Conservation (phyloP, 1,284 basidiomycete species). For the Rhodotorula sp. region DNA sequence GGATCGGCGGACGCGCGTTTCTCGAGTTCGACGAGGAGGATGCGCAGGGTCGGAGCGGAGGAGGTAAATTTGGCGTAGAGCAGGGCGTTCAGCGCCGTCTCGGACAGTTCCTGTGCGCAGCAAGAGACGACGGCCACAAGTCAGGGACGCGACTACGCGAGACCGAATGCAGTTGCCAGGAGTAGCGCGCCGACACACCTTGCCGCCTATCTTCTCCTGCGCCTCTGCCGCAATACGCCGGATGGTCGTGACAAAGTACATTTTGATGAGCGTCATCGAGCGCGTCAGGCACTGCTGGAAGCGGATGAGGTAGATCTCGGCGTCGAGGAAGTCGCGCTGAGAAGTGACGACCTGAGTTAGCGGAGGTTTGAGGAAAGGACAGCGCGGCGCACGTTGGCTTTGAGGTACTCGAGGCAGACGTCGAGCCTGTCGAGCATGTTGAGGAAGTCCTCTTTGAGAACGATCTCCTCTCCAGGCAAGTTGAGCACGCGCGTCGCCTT, state of each 20-base stretch:
- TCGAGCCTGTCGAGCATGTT: constrained; percentile 91
- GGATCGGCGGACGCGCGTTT: constrained; percentile 71
- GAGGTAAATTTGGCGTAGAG: constrained; percentile 81
- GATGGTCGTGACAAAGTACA: constrained; percentile 83
- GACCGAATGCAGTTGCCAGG: not conserved
- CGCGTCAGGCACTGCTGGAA: constrained; percentile 95
- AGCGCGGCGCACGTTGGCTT: constrained; percentile 65
- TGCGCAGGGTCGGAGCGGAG: constrained; percentile 62
- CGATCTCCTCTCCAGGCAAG: constrained; percentile 82
- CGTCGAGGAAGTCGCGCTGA: constrained; percentile 84
- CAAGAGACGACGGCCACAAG: too few species aligned
- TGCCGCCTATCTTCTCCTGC: constrained; percentile 67
- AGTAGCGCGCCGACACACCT: constrained; percentile 52
- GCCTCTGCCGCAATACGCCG: constrained; percentile 67
- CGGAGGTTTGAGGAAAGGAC: not conserved
- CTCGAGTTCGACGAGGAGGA: constrained; percentile 74
- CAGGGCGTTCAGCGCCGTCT: constrained; percentile 75
- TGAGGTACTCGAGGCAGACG: constrained; percentile 83
- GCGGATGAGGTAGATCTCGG: constrained; percentile 83
- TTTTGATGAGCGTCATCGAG: constrained; percentile 91
- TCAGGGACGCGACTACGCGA: not conserved
- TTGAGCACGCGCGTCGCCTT: constrained; percentile 85
- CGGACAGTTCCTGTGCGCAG: constrained; percentile 64
- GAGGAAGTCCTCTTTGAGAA: constrained; percentile 80
- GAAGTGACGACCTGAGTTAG: not conserved